Evolutionary conservation across 768 basidiomycete species (phyloP).

Genomic region (Cyclocybe cylindracea): DNA sequence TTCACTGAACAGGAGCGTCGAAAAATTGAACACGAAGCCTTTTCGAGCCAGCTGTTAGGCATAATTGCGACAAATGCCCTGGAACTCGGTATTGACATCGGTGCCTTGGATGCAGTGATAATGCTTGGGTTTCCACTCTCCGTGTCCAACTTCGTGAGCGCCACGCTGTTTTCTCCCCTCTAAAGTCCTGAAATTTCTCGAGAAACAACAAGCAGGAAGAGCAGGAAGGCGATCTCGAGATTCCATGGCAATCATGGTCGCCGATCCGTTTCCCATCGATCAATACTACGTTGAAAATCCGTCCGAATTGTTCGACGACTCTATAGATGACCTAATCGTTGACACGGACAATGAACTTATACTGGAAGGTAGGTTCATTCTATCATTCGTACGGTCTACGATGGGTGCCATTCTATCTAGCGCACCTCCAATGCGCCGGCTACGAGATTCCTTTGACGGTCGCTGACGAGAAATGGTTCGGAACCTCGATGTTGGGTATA

Average conservation of each 20-base stretch:
- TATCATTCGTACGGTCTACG: background rate
- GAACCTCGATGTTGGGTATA: conserved; percentile 53
- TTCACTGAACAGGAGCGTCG: conserved; percentile 63
- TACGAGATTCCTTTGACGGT: conserved; percentile 78
- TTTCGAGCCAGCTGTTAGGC: conserved; percentile 79
- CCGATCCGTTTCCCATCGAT: conserved; percentile 70
- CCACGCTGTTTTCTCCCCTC: conserved; percentile 1
- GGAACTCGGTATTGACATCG: conserved; percentile 91
- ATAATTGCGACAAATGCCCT: conserved; percentile 90
- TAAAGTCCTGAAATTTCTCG: background rate
- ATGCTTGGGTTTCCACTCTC: conserved; percentile 85
- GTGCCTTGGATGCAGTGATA: conserved; percentile 84
- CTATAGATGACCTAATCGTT: conserved; percentile 62
- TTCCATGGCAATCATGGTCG: conserved; percentile 73
- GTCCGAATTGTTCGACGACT: conserved; percentile 64
- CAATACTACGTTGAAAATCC: conserved; percentile 74
- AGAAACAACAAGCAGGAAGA: conserved; percentile 90
- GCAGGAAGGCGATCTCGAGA: conserved; percentile 83
- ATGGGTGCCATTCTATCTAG: conserved; percentile 27
- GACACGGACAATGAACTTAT: conserved; percentile 76
- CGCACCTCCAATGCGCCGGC: conserved; percentile 86
- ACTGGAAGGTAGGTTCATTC: conserved; percentile 51
- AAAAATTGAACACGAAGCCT: conserved; percentile 83
- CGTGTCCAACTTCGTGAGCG: conserved; percentile 75
- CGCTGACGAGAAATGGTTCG: conserved; percentile 75